A percentile compares a stretch with the other conserved stretches of the same genome.
phyloP scores from a whole-genome alignment of 805 yeast genomes.

The Saccharomycopsis sp. region DNA sequence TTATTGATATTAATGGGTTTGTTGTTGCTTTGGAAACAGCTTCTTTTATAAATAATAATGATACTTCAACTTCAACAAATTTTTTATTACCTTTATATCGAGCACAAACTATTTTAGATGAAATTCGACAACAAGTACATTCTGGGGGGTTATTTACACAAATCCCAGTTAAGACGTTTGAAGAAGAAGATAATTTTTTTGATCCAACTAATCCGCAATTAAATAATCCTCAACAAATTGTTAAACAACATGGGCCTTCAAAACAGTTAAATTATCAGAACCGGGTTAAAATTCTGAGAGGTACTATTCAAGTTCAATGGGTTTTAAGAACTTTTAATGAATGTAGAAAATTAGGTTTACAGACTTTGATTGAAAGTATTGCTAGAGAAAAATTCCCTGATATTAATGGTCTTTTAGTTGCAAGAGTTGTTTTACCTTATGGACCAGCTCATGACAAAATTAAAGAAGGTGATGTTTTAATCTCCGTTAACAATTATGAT shows the following conservation, averaged over 20 bases:
- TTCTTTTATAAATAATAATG: conserved; percentile 22
- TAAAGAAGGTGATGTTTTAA: conserved; percentile 22
- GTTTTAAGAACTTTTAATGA: conserved; percentile 22
- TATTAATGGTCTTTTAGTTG: conserved; percentile 22
- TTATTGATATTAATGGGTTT: conserved; percentile 21
- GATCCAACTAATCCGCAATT: conserved; percentile 19
- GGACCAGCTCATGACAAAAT: conserved; percentile 22
- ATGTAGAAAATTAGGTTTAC: conserved; percentile 22
- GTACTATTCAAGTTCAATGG: conserved; percentile 23
- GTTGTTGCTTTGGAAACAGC: conserved; percentile 22
- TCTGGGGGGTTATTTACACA: conserved; percentile 15
- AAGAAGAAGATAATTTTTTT: conserved; percentile 18
- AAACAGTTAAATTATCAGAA: conserved; percentile 18
- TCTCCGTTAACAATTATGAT: conserved; percentile 22
- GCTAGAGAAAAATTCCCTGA: conserved; percentile 23
- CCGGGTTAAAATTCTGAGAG: conserved; percentile 20
- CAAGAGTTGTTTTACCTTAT: conserved; percentile 22
- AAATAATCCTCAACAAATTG: conserved; percentile 4
- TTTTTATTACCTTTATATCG: conserved; percentile 22
- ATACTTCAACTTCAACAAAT: conserved; percentile 21
- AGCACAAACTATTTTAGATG: conserved; percentile 19
- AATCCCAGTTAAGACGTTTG: conserved; percentile 17
- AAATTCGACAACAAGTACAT: conserved; percentile 18
- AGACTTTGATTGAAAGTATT: conserved; percentile 22
- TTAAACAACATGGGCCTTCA: conserved; percentile 1